phyloP scores from a whole-genome alignment of 768 basidiomycete species.

The Termitomyces sp. region DNA sequence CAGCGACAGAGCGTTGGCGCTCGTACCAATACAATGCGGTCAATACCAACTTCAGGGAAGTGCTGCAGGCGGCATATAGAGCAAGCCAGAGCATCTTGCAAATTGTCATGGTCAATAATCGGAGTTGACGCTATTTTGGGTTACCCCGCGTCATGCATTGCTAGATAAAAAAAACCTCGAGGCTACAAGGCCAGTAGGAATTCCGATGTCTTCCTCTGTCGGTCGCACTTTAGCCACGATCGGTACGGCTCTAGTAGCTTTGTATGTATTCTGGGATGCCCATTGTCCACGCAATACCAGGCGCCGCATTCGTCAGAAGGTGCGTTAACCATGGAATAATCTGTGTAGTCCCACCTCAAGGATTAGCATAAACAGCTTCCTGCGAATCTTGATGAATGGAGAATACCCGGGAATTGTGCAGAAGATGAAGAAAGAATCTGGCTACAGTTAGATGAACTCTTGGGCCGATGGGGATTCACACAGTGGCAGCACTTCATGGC shows the following conservation, averaged over 20 bases:
- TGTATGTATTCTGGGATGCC: neutral
- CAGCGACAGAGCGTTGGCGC: too few species aligned
- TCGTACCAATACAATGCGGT: too few species aligned
- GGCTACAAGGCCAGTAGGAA: too few species aligned
- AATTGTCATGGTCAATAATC: too few species aligned
- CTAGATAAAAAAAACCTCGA: too few species aligned
- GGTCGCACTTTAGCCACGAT: too few species aligned
- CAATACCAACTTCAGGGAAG: too few species aligned
- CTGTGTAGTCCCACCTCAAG: neutral
- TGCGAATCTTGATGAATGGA: neutral
- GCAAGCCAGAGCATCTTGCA: too few species aligned
- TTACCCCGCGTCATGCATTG: too few species aligned
- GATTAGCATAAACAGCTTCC: neutral
- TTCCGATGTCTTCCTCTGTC: too few species aligned
- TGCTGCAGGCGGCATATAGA: too few species aligned
- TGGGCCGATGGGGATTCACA: neutral
- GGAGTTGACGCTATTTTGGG: too few species aligned
- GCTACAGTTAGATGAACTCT: neutral
- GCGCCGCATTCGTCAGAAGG: neutral
- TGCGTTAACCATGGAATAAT: neutral
- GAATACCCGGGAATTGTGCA: neutral
- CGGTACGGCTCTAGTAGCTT: neutral
- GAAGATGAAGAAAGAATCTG: slow-evolving; percentile 4
- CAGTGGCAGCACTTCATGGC: neutral
- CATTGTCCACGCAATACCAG: neutral